These are phyloP conservation scores for Tranzscheliella williamsii DNA, from an alignment of 1,284 basidiomycete species.

Conservation along the genomic window DNA sequence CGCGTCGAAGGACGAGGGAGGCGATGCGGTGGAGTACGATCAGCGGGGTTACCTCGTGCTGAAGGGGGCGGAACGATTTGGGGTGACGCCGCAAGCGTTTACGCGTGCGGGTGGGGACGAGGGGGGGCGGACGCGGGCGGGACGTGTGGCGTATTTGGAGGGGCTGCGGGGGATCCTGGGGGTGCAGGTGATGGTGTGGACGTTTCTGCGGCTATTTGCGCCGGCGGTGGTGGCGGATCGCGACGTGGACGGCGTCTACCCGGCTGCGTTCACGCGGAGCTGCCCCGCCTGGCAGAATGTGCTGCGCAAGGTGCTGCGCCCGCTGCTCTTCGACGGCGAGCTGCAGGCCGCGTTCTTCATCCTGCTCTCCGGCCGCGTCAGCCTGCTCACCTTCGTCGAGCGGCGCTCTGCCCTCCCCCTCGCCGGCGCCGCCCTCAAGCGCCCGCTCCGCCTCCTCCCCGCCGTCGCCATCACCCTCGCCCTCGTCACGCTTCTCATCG, in stretches of 20 bases:
- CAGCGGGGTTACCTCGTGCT: constrained; percentile 26
- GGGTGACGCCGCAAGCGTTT: constrained; percentile 16
- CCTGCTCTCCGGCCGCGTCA: constrained; percentile 35
- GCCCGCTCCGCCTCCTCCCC: constrained; percentile 41
- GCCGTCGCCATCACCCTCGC: constrained; percentile 40
- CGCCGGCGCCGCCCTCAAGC: constrained; percentile 42
- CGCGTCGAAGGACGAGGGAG: too few relatives aligned
- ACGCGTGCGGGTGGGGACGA: constrained; percentile 19
- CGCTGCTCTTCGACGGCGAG: constrained; percentile 43
- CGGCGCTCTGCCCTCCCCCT: constrained; percentile 24
- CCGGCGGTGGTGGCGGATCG: constrained; percentile 43
- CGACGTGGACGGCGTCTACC: constrained; percentile 33
- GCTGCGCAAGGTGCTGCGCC: constrained; percentile 38
- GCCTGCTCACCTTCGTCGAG: constrained; percentile 45
- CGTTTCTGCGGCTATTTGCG: constrained; percentile 49
- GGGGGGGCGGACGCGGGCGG: constrained; percentile 11
- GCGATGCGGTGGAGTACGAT: constrained; percentile 10
- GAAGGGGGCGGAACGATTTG: constrained; percentile 14
- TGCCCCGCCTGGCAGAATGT: constrained; percentile 33
- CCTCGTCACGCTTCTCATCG: constrained; percentile 27
- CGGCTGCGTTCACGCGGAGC: constrained; percentile 14
- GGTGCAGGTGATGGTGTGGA: constrained; percentile 43
- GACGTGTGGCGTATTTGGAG: constrained; percentile 26
- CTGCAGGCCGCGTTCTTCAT: constrained; percentile 43
- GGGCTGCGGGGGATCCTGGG: constrained; percentile 41